These are phyloP conservation scores for Aspergillaceae sp. DNA, from an alignment of 2,329 filamentous ascomycete genomes.

Conservation along the genomic window DNA sequence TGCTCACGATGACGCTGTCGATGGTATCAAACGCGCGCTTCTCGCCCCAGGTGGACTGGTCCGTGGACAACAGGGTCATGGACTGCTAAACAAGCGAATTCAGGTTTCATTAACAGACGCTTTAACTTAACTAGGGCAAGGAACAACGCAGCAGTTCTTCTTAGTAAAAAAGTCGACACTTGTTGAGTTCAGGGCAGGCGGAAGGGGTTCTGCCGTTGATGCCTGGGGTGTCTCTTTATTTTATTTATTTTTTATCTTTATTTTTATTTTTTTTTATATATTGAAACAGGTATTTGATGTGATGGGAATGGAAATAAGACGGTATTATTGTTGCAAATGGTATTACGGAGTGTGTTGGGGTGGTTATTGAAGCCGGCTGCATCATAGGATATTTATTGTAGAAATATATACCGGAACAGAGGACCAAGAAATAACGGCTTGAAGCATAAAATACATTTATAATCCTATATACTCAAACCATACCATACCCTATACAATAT, in stretches of 20 bases:
- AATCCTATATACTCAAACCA: slow-evolving; percentile 2
- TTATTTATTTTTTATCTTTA: neutral
- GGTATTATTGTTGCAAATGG: too few species aligned
- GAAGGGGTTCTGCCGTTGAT: slow-evolving; percentile 5
- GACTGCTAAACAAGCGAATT: slow-evolving; percentile 7
- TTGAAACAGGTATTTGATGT: too few species aligned
- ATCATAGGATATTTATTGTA: too few species aligned
- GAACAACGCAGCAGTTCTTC: neutral
- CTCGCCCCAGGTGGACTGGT: slow-evolving; percentile 33
- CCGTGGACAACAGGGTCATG: slow-evolving; percentile 32
- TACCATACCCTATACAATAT: neutral
- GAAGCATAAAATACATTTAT: neutral
- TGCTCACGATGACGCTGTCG: slow-evolving; percentile 6
- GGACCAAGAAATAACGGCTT: too few species aligned
- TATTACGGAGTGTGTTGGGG: too few species aligned
- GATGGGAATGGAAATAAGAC: too few species aligned
- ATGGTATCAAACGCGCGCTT: slow-evolving; percentile 30
- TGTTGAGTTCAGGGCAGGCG: slow-evolving; percentile 1
- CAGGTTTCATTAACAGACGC: slow-evolving; percentile 6
- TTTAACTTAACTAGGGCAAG: neutral
- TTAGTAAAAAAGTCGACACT: neutral
- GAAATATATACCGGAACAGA: too few species aligned
- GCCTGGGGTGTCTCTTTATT: neutral
- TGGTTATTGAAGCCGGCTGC: too few species aligned
- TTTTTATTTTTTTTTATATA: too few species aligned